Base-by-base conservation (phyloP, 352 stramenopile species). In the Phytophthora pistaciae region DNA sequence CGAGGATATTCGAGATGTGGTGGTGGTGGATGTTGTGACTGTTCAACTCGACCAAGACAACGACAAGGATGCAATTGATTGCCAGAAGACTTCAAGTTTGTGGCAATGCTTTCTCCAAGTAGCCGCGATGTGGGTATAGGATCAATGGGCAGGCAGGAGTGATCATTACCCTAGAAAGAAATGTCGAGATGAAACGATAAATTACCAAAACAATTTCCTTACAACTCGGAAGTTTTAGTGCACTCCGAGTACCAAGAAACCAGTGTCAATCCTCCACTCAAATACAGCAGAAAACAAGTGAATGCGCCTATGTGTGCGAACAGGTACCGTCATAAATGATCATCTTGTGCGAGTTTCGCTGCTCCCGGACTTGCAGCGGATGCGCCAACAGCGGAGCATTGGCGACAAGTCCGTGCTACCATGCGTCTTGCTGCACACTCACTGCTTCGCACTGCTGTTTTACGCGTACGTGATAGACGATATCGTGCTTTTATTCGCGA, bases 341-440 rank as follows among this genome's bases (percentile, higher is more conserved):
- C 3, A 29, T 16, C 10, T 42, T 11, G 16, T 42, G 33, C 10
- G 13, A 42, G 9, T 16, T 42, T 14, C 33, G 11, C 33, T 40
- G 8, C 33, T 38, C 8, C 31, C 31, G 25, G 76, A 77, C 40
- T 76, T 83, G 50, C 74, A 72, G 21, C 70, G 74, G n/a, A 74
- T 79, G 60, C 60, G 72, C 64, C 74, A 75, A 25, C 65, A 59
- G 16, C 68, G 75, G 21, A 74, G 56, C 25, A 84, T 70, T 1
- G 77, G 76, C 40, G 69, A 77, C 13, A 77, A 79, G 66, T 79
- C 73, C 4, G 67, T 79, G 27, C 70, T 84, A 52, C 73, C 77
- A 2, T 70, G 74, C 52, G 56, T 77, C 5, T 21, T 75, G 18
- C 59, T 83, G 16, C 79, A 79, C 29, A 77, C 65, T 4, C 77